These are phyloP conservation scores for Choanephora cucurbitarum DNA, from an alignment of 371 early-diverging fungal species.

Conservation along the genomic window DNA sequence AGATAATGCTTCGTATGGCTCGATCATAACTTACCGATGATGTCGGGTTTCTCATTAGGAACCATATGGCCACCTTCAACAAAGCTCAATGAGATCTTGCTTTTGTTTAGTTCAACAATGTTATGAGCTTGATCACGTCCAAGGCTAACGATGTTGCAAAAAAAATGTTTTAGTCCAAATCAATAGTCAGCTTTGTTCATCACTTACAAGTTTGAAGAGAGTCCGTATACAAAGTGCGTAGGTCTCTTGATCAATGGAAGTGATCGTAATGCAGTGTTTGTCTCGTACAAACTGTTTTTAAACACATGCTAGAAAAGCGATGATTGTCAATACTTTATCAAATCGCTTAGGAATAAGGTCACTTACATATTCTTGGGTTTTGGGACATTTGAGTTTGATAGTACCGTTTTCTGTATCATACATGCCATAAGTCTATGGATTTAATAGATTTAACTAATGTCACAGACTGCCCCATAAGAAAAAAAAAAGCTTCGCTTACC, in stretches of 20 bases:
- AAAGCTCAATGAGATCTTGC: constrained; percentile 18
- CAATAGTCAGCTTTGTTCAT: not conserved
- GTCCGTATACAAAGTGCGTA: constrained; percentile 22
- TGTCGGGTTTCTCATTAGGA: constrained; percentile 32
- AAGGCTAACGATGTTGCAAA: constrained; percentile 8
- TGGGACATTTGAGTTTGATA: constrained; percentile 39
- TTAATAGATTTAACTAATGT: constrained; percentile 3
- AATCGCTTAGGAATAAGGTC: too few species aligned
- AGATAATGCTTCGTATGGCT: too few species aligned
- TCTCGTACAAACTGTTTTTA: constrained; percentile 11
- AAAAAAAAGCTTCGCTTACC: constrained; percentile 18
- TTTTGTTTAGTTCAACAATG: constrained; percentile 2
- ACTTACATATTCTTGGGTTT: constrained; percentile 44
- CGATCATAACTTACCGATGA: constrained; percentile 34
- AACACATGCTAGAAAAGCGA: constrained; percentile 28
- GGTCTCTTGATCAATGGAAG: constrained; percentile 12
- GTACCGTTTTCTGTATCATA: constrained; percentile 48
- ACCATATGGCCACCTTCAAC: constrained; percentile 42
- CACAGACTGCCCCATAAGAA: too few species aligned
- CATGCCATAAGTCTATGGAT: constrained; percentile 36
- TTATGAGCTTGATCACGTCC: not conserved
- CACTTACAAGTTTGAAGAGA: constrained; percentile 27
- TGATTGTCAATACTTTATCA: too few species aligned
- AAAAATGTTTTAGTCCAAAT: not conserved
- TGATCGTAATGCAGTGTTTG: constrained; percentile 11